Percentiles rank a stretch among this genome's conserved stretches.
Conservation (phyloP, 2,329 filamentous ascomycete species). For the Neonectria coccinea region DNA sequence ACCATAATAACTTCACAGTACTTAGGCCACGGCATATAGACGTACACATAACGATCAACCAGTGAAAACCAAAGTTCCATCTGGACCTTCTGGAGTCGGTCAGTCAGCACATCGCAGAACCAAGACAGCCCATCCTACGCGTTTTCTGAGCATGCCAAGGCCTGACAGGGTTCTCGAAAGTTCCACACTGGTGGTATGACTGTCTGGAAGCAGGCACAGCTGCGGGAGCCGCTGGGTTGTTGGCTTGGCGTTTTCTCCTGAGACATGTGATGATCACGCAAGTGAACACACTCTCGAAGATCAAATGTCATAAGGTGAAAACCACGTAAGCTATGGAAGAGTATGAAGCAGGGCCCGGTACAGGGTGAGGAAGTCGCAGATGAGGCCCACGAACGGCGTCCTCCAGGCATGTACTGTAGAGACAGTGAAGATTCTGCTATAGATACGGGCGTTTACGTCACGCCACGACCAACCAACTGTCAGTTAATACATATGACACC, state of each 20-base stretch:
- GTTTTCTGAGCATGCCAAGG: not conserved
- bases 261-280: not conserved
- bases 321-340: not conserved
- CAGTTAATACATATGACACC: not conserved
- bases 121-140: not conserved
- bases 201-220: not conserved
- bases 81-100: no score
- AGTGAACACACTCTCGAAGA: not conserved
- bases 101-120: no score
- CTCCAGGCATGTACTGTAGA: not conserved
- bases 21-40: no score
- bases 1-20: no score
- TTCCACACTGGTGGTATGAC: not conserved
- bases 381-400: not conserved
- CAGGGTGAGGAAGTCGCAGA: not conserved
- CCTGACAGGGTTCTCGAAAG: not conserved
- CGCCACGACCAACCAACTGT: not conserved
- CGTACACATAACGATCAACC: no score
- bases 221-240: not conserved
- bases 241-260: not conserved
- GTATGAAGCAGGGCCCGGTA: not conserved
- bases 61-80: no score
- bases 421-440: not conserved
- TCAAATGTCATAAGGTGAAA: not conserved
- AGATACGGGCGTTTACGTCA: not conserved